Evolutionary conservation across 768 basidiomycete species (phyloP).

Genomic region (Baorangia bicolor): DNA sequence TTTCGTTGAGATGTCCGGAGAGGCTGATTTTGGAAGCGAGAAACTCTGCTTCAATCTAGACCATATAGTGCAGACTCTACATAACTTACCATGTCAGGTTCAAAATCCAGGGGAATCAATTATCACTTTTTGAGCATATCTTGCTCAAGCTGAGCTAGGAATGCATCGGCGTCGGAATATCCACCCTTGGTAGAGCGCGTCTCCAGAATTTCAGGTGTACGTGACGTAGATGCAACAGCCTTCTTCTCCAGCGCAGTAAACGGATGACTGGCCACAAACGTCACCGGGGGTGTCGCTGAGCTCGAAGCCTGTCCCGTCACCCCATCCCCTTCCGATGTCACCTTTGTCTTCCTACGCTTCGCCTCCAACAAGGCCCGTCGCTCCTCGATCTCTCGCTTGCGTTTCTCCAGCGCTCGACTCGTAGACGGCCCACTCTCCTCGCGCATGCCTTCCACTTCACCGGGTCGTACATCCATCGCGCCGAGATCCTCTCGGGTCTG

Average conservation of each 20-base stretch:
- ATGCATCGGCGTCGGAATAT: constrained; percentile 49
- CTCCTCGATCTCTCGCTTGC: constrained; percentile 73
- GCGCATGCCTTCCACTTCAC: constrained; percentile 79
- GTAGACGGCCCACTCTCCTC: constrained; percentile 33
- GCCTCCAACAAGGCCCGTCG: constrained; percentile 58
- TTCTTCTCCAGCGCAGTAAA: constrained; percentile 49
- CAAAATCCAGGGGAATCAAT: neutral
- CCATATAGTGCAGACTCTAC: neutral
- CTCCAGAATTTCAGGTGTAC: constrained; percentile 27
- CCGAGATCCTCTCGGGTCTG: constrained; percentile 56
- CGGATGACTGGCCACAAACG: constrained; percentile 39
- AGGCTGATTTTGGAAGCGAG: constrained; percentile 43
- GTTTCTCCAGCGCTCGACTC: constrained; percentile 62
- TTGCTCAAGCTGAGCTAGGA: constrained; percentile 62
- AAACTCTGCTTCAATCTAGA: constrained; percentile 6
- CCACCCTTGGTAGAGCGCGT: constrained; percentile 20
- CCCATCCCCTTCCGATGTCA: constrained; percentile 3
- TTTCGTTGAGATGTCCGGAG: constrained; percentile 50
- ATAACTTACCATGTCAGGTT: neutral
- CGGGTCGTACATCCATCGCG: constrained; percentile 58
- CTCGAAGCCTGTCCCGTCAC: neutral
- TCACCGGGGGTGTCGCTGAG: neutral
- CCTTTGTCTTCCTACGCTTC: constrained; percentile 57
- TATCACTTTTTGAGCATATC: constrained; percentile 45
- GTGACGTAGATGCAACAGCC: constrained; percentile 15